These are phyloP conservation scores for Westerdykella aurantiaca DNA, from an alignment of 2,329 filamentous ascomycete genomes.

Conservation along the genomic window DNA sequence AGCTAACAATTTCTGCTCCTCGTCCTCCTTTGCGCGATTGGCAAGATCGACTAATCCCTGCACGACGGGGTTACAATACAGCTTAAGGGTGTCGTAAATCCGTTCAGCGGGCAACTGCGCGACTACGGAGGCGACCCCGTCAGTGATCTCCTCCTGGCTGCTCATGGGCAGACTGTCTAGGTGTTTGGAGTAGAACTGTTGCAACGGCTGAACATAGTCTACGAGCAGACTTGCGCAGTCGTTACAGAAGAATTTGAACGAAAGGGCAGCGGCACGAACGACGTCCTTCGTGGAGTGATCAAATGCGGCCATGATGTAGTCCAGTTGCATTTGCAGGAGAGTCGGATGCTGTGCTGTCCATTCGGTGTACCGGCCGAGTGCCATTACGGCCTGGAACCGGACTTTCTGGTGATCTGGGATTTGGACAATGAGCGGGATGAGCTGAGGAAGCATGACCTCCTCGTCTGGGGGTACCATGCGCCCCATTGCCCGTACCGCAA, in stretches of 20 bases:
- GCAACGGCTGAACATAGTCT: slow-evolving; percentile 76
- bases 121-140: slow-evolving; percentile 88
- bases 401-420: slow-evolving; percentile 96
- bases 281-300: slow-evolving; percentile 84
- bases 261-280: slow-evolving; percentile 81
- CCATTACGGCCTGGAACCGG: slow-evolving; percentile 98
- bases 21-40: slow-evolving; percentile 74
- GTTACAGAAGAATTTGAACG: slow-evolving; percentile 94
- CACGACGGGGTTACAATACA: slow-evolving; percentile 89
- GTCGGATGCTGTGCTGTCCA: slow-evolving; percentile 95
- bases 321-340: slow-evolving; percentile 85
- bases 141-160: slow-evolving; percentile 93
- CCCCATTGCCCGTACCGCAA: slow-evolving; percentile 92
- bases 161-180: slow-evolving; percentile 76
- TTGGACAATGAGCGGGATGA: slow-evolving; percentile 89
- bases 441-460: slow-evolving; percentile 75
- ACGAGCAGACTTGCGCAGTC: slow-evolving; percentile 87
- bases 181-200: slow-evolving; percentile 86
- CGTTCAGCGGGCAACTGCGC: slow-evolving; percentile 76
- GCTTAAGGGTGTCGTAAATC: slow-evolving; percentile 77
- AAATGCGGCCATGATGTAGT: slow-evolving; percentile 93
- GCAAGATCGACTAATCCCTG: slow-evolving; percentile 80
- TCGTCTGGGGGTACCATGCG: slow-evolving; percentile 92
- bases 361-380: slow-evolving; percentile 90
- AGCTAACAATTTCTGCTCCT: slow-evolving; percentile 78